Percentiles rank a stretch among this genome's conserved stretches.
Evolutionary conservation across 2,329 filamentous ascomycete species (phyloP).

Genomic region (Byssochlamys sp.): DNA sequence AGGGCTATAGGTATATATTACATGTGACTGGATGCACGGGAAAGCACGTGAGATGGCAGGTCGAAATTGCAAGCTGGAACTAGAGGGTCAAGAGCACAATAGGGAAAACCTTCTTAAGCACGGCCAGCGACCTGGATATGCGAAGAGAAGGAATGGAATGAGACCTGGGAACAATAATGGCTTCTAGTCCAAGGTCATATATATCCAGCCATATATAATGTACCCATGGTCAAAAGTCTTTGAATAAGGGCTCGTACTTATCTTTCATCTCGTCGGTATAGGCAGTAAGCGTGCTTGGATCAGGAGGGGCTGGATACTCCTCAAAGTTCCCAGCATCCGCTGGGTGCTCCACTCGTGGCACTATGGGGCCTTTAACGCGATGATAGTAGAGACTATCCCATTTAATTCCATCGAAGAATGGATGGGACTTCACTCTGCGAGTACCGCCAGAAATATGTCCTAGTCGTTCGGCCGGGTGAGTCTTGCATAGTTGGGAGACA

Average conservation of each 20-base stretch:
- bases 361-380: constrained; percentile 51
- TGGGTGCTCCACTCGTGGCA: constrained; percentile 50
- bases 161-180: not conserved
- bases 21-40: not conserved
- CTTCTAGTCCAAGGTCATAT: not conserved
- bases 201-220: not conserved
- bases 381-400: constrained; percentile 56
- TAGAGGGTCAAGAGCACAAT: not conserved
- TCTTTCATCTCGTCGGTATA: constrained; percentile 53
- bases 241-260: constrained; percentile 52
- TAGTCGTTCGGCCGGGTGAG: constrained; percentile 53
- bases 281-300: constrained; percentile 40
- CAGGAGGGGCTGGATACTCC: constrained; percentile 50
- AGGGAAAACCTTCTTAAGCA: not conserved
- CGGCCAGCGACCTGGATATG: not conserved
- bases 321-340: constrained; percentile 58
- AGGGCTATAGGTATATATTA: not conserved
- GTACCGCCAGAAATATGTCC: constrained; percentile 55
- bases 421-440: constrained; percentile 49
- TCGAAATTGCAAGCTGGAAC: not conserved
- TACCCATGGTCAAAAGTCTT: constrained; percentile 44
- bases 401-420: constrained; percentile 52
- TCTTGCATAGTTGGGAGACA: constrained; percentile 53
- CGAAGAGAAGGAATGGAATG: not conserved
- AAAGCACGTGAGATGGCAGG: not conserved